Evolutionary conservation across 257 asterid genomes (phyloP), one percentile per base, ranked within the genome.

Genomic region (Cynanchum wilfordii): DNA sequence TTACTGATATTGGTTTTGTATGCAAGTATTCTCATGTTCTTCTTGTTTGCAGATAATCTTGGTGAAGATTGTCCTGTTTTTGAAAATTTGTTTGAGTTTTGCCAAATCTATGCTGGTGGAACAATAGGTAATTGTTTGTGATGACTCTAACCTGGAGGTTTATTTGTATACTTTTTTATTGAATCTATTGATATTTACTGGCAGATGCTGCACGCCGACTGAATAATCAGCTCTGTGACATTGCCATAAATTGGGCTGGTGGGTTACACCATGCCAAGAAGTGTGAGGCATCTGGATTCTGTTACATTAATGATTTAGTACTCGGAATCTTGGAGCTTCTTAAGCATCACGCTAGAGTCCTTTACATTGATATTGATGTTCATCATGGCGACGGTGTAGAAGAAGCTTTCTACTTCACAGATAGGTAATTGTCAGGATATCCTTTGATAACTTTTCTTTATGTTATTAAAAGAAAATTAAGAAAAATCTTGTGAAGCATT

Each of bases 351-450:
- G 88, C 96, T 2, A 91, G 99, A 60, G 99, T 95, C 73, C 89
- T 95, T 33, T 95, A 92, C 75, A 95, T 95, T 78, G 99, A 95
- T 85, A 95, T 95, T 77, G 99, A 95, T 79, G 99, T 95, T 75
- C 99, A 95, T 80, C 99, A 95, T 22, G 99, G 99, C 74, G 99
- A 95, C 79, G 99, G 99, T 71, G 99, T 95, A 71, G 99, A 95
- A 90, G 99, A 92, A 82, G 99, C 99, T 72, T 95, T 95, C 79
- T 95, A 88, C 84, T 89, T 87, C 76, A 92, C 99, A 8, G 98
- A 95, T 83, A 90, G 20, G 40, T 70, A 44, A 17, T 5, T 29
- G 22, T n/a, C 27, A 44, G 54, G 8, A 66, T 66, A 67, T 13
- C 16, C 24, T 22, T 30, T 42, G 58, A 25, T 10, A 49, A 69